Evolutionary conservation across 306 rosid genomes (phyloP).

Genomic region (Alnus rubra): DNA sequence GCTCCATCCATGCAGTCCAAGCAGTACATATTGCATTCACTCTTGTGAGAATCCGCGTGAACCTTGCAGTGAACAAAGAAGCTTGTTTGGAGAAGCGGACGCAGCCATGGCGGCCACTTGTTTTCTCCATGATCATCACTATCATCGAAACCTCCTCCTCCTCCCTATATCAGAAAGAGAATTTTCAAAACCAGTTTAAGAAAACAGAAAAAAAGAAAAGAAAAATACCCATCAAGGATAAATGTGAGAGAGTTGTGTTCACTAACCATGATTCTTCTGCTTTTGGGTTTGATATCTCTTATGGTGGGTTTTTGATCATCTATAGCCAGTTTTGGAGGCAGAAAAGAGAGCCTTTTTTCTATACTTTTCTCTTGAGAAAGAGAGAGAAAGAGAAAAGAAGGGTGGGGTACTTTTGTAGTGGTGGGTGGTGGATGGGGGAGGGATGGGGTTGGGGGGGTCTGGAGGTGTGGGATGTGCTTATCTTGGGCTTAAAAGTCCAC

Average conservation of each 20-base stretch:
- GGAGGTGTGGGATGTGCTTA: conserved; percentile 36
- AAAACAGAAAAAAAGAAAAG: background rate
- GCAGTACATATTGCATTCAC: conserved; percentile 76
- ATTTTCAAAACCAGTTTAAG: background rate
- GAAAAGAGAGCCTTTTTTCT: conserved; percentile 27
- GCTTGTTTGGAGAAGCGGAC: conserved; percentile 54
- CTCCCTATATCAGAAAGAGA: conserved; percentile 26
- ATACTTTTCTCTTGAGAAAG: conserved; percentile 17
- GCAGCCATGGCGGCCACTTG: conserved; percentile 67
- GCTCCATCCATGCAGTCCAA: conserved; percentile 69
- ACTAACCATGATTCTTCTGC: conserved; percentile 47
- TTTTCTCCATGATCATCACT: conserved; percentile 29
- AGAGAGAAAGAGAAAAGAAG: conserved; percentile 18
- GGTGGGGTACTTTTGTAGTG: conserved; percentile 44
- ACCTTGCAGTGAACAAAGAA: conserved; percentile 70
- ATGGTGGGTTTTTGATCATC: conserved; percentile 26
- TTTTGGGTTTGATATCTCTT: conserved; percentile 31
- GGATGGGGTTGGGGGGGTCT: conserved; percentile 11
- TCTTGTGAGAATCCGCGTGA: conserved; percentile 63
- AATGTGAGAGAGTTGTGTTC: conserved; percentile 23
- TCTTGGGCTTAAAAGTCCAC: conserved; percentile 46
- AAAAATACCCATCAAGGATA: conserved; percentile 3
- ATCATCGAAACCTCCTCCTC: conserved; percentile 28
- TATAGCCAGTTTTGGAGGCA: conserved; percentile 24
- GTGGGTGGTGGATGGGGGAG: conserved; percentile 38